Percentiles rank a stretch among this genome's conserved stretches.
Evolutionary conservation across 345 rosid genomes (phyloP).

Genomic region (Crucihimalaya himalaica): DNA sequence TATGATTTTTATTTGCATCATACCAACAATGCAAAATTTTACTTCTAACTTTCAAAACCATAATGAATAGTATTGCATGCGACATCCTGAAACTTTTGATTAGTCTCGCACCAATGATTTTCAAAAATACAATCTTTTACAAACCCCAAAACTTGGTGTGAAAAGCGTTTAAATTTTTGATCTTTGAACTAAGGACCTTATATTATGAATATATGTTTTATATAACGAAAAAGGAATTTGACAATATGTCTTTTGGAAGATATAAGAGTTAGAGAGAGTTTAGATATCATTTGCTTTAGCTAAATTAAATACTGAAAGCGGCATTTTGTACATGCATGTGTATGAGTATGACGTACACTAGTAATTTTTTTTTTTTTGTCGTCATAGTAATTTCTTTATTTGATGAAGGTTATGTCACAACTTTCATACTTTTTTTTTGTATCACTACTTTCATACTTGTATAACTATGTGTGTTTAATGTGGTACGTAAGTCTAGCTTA

Average conservation of each 20-base stretch:
- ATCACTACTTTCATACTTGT: constrained; percentile 26
- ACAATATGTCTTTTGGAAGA: constrained; percentile 9
- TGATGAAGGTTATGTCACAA: constrained; percentile 10
- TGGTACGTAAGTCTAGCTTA: constrained; percentile 38
- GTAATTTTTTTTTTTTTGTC: background rate
- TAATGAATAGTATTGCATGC: no score
- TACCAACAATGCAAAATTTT: no score
- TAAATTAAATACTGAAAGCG: constrained; percentile 21
- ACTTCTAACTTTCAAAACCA: no score
- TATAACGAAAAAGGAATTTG: background rate
- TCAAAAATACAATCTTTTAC: no score
- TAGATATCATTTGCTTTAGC: background rate
- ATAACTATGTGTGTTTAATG: constrained; percentile 29
- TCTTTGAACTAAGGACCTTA: no score
- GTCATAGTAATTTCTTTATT: background rate
- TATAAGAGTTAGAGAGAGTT: background rate
- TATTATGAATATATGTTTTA: background rate
- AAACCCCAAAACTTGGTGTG: no score
- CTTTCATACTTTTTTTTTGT: background rate
- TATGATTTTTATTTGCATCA: no score
- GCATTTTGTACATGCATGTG: constrained; percentile 28
- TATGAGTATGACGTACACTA: constrained; percentile 23
- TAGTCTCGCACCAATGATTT: no score
- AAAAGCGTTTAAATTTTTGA: no score
- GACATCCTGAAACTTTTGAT: no score